Evolutionary conservation across 306 rosid species (phyloP).

Genomic region (Cicer pinnatifidum): DNA sequence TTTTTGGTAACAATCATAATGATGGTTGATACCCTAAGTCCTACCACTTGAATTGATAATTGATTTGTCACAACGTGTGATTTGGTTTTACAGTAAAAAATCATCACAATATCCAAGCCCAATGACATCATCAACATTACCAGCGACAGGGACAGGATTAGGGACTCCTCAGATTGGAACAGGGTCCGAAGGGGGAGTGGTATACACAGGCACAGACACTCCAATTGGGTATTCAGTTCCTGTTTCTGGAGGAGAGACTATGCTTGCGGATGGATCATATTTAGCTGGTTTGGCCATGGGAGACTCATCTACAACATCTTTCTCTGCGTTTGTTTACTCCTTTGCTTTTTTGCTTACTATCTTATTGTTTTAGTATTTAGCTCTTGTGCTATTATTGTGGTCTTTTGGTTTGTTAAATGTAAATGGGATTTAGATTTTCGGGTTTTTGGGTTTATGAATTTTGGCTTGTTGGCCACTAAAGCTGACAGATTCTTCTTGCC

Average conservation of each 20-base stretch:
- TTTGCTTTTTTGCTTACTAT: constrained; percentile 40
- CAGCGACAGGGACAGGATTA: constrained; percentile 43
- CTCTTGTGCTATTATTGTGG: constrained; percentile 41
- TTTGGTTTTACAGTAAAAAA: constrained; percentile 66
- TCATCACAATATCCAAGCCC: constrained; percentile 57
- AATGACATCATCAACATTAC: constrained; percentile 51
- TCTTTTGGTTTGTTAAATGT: constrained; percentile 50
- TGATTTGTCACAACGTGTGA: constrained; percentile 6
- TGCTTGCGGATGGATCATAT: constrained; percentile 81
- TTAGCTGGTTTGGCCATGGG: constrained; percentile 99
- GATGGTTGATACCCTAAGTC: too few species aligned
- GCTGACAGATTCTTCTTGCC: constrained; percentile 57
- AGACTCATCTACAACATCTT: constrained; percentile 53
- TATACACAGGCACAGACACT: constrained; percentile 42
- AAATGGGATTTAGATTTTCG: constrained; percentile 51
- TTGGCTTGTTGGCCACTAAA: constrained; percentile 47
- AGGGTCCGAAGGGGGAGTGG: constrained; percentile 37
- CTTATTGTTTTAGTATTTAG: constrained; percentile 44
- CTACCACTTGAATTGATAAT: neutral
- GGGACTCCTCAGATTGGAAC: constrained; percentile 41
- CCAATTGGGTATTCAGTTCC: constrained; percentile 39
- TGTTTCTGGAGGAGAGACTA: constrained; percentile 46
- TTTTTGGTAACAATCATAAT: too few species aligned
- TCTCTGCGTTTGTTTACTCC: constrained; percentile 27
- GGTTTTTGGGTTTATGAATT: constrained; percentile 50